Percentiles rank a stretch among this genome's conserved stretches.
phyloP scores from a whole-genome alignment of 257 asterid genomes.

The Voacanga thouarsii region DNA sequence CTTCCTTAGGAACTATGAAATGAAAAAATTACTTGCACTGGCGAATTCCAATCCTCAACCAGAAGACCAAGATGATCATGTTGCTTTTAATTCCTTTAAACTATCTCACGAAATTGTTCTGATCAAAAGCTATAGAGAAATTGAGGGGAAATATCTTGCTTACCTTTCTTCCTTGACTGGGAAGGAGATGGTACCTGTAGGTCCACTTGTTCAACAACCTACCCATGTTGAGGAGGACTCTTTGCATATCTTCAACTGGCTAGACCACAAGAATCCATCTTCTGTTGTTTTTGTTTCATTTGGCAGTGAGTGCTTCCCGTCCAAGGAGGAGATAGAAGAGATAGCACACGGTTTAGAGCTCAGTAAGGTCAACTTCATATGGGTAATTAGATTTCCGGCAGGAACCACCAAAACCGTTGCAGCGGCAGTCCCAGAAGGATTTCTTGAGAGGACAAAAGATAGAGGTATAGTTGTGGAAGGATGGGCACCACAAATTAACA shows the following conservation, averaged over 20 bases:
- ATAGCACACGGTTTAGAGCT: slow-evolving; percentile 19
- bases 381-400: slow-evolving; percentile 9
- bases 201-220: slow-evolving; percentile 17
- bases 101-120: slow-evolving; percentile 9
- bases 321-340: slow-evolving; percentile 17
- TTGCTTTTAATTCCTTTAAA: background rate
- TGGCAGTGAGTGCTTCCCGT: slow-evolving; percentile 13
- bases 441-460: slow-evolving; percentile 13
- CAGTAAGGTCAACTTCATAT: slow-evolving; percentile 8
- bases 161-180: slow-evolving; percentile 5
- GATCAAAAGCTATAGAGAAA: slow-evolving; percentile 3
- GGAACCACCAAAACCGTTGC: background rate
- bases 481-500: slow-evolving; percentile 26
- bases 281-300: slow-evolving; percentile 12
- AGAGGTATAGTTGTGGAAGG: slow-evolving; percentile 15
- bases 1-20: background rate
- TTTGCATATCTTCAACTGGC: background rate
- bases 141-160: slow-evolving; percentile 19
- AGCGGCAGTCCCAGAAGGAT: slow-evolving; percentile 20
- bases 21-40: background rate
- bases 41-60: background rate
- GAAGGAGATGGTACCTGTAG: slow-evolving; percentile 10
- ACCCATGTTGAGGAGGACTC: background rate
- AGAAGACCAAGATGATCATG: background rate
- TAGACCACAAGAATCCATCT: background rate